Conservation (phyloP, 495 filamentous ascomycete species). For the Lasiosphaeria miniovina region DNA sequence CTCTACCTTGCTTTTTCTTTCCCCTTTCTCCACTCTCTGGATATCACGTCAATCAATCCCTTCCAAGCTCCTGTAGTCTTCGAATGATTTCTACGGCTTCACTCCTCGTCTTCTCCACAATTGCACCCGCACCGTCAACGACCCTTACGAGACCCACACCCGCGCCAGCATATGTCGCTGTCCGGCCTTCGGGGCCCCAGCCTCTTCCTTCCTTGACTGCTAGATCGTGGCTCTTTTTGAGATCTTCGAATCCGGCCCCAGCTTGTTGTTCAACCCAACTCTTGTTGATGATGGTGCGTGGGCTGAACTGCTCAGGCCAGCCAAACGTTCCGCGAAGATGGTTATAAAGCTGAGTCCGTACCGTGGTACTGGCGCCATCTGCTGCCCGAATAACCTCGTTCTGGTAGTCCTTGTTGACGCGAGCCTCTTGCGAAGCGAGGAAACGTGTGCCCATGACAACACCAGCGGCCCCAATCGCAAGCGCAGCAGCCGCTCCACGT, state of each 20-base stretch:
- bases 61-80: not conserved
- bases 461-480: constrained; percentile 82
- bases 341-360: constrained; percentile 69
- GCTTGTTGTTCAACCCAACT: constrained; percentile 56
- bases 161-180: constrained; percentile 68
- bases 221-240: constrained; percentile 58
- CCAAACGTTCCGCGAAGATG: constrained; percentile 61
- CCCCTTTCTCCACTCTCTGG: not conserved
- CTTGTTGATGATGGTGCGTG: constrained; percentile 58
- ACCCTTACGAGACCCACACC: constrained; percentile 61
- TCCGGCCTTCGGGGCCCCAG: constrained; percentile 61
- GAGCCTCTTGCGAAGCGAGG: constrained; percentile 82
- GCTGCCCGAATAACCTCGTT: constrained; percentile 69
- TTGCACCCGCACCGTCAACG: constrained; percentile 63
- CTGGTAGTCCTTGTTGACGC: constrained; percentile 86
- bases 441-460: constrained; percentile 93
- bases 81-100: constrained; percentile 58
- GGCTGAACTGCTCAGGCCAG: constrained; percentile 66
- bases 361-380: constrained; percentile 64
- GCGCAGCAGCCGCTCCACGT: constrained; percentile 79
- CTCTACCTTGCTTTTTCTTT: not conserved
- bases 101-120: constrained; percentile 65
- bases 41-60: not conserved
- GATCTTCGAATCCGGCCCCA: constrained; percentile 56
- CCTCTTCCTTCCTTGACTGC: constrained; percentile 44